phyloP scores from a whole-genome alignment of 768 basidiomycete genomes.

The Russula earlei region DNA sequence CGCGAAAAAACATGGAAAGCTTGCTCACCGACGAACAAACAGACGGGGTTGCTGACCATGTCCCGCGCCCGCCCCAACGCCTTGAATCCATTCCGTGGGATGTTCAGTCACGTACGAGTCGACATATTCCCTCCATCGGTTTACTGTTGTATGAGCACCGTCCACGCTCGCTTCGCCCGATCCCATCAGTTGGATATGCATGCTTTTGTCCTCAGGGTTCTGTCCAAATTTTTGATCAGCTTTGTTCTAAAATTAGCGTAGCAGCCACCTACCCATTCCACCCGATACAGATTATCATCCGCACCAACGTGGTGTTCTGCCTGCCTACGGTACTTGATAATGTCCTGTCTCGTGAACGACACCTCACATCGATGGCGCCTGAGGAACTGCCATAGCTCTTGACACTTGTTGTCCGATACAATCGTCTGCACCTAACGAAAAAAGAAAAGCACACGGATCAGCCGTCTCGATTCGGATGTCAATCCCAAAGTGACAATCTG shows the following conservation, averaged over 20 bases:
- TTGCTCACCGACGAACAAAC: slow-evolving; percentile 9
- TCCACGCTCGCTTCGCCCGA: slow-evolving; percentile 57
- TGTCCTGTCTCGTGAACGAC: slow-evolving; percentile 48
- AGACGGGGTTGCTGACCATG: slow-evolving; percentile 28
- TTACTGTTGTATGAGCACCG: slow-evolving; percentile 37
- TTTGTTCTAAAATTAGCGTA: background rate
- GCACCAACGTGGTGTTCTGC: slow-evolving; percentile 67
- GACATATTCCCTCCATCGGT: slow-evolving; percentile 68
- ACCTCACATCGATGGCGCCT: slow-evolving; percentile 51
- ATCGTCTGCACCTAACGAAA: slow-evolving; percentile 73
- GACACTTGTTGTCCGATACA: slow-evolving; percentile 73
- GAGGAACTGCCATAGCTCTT: slow-evolving; percentile 73
- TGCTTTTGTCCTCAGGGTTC: slow-evolving; percentile 45
- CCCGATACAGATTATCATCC: slow-evolving; percentile 67
- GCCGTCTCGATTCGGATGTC: background rate
- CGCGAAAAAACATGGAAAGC: background rate
- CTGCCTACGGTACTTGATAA: slow-evolving; percentile 69
- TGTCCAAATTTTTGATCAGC: slow-evolving; percentile 25
- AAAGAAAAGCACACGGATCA: slow-evolving; percentile 2
- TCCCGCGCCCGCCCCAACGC: slow-evolving; percentile 21
- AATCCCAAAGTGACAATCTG: background rate
- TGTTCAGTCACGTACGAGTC: slow-evolving; percentile 62
- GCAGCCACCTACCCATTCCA: slow-evolving; percentile 63
- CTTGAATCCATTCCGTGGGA: slow-evolving; percentile 63
- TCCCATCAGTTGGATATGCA: slow-evolving; percentile 54